phyloP scores from a whole-genome alignment of 352 stramenopile species.

The Pythium aristosporum region DNA sequence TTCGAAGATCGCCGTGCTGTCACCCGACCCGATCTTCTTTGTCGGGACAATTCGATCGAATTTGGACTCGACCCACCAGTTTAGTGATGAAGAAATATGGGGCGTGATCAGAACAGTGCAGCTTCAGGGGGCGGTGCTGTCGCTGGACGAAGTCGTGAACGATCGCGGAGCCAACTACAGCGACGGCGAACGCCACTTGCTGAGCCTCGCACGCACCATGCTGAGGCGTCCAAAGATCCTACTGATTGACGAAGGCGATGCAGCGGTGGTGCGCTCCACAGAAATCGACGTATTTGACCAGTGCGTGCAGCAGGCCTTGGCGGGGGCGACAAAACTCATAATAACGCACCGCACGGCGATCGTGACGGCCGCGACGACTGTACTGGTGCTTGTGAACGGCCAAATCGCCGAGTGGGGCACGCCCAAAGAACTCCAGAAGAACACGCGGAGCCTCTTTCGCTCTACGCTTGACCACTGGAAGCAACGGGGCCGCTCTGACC shows the following conservation, averaged over 20 bases:
- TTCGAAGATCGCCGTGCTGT: conserved; percentile 43
- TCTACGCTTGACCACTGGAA: conserved; percentile 62
- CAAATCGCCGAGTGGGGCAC: conserved; percentile 86
- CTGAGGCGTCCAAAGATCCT: conserved; percentile 72
- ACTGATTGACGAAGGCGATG: conserved; percentile 26
- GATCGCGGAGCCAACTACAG: conserved; percentile 92
- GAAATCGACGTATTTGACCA: conserved; percentile 18
- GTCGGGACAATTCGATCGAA: conserved; percentile 83
- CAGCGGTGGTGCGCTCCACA: not conserved
- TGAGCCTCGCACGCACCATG: conserved; percentile 92
- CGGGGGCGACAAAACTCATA: conserved; percentile 90
- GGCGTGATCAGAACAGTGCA: conserved; percentile 26
- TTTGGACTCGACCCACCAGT: conserved; percentile 79
- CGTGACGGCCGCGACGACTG: conserved; percentile 94
- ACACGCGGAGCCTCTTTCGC: conserved; percentile 48
- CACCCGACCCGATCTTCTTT: conserved; percentile 89
- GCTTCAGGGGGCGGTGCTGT: conserved; percentile 26
- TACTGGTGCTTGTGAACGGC: conserved; percentile 96
- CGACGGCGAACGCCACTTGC: conserved; percentile 90
- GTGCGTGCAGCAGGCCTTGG: conserved; percentile 31
- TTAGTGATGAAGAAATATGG: conserved; percentile 52
- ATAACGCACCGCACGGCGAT: conserved; percentile 97
- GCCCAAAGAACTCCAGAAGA: conserved; percentile 80
- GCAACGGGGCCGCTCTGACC: conserved; percentile 10
- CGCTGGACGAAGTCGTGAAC: conserved; percentile 79